phyloP scores from a whole-genome alignment of 2,329 filamentous ascomycete genomes.

The Ophiocordyceps camponoti-floridani region DNA sequence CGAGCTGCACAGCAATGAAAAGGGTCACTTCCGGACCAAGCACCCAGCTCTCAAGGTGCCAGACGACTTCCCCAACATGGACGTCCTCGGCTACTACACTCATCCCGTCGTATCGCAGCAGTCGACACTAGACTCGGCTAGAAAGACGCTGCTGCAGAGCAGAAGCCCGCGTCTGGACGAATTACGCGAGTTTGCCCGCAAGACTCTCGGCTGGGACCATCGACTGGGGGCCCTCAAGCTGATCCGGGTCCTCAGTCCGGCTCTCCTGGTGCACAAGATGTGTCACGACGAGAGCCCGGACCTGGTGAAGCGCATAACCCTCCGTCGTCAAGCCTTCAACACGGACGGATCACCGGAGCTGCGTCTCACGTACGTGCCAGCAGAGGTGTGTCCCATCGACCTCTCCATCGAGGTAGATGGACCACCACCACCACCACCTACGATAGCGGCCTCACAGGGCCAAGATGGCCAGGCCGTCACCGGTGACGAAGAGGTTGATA shows the following conservation, averaged over 20 bases:
- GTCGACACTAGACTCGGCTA: slow-evolving; percentile 19
- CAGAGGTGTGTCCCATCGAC: slow-evolving; percentile 61
- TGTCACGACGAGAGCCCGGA: slow-evolving; percentile 12
- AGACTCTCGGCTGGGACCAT: slow-evolving; percentile 76
- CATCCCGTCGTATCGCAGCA: slow-evolving; percentile 64
- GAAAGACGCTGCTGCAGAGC: slow-evolving; percentile 8
- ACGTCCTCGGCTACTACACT: slow-evolving; percentile 73
- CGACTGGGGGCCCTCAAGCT: slow-evolving; percentile 69
- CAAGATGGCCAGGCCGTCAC: slow-evolving; percentile 41
- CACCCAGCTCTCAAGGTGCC: slow-evolving; percentile 62
- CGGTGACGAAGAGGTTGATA: slow-evolving; percentile 46
- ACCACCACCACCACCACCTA: slow-evolving; percentile 12
- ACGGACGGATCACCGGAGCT: slow-evolving; percentile 64
- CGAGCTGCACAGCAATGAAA: slow-evolving; percentile 72
- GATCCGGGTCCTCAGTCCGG: slow-evolving; percentile 60
- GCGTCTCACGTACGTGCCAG: slow-evolving; percentile 60
- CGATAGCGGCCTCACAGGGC: slow-evolving; percentile 18
- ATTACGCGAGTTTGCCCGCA: slow-evolving; percentile 55
- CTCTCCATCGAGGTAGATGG: slow-evolving; percentile 54
- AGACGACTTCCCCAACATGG: slow-evolving; percentile 60
- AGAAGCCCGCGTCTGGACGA: slow-evolving; percentile 19
- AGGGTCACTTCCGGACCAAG: slow-evolving; percentile 58
- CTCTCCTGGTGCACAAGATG: slow-evolving; percentile 48
- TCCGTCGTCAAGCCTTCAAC: slow-evolving; percentile 48
- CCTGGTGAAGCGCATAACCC: slow-evolving; percentile 49